These are phyloP conservation scores for Phaffia australis DNA, from an alignment of 768 basidiomycete species.

Conservation along the genomic window DNA sequence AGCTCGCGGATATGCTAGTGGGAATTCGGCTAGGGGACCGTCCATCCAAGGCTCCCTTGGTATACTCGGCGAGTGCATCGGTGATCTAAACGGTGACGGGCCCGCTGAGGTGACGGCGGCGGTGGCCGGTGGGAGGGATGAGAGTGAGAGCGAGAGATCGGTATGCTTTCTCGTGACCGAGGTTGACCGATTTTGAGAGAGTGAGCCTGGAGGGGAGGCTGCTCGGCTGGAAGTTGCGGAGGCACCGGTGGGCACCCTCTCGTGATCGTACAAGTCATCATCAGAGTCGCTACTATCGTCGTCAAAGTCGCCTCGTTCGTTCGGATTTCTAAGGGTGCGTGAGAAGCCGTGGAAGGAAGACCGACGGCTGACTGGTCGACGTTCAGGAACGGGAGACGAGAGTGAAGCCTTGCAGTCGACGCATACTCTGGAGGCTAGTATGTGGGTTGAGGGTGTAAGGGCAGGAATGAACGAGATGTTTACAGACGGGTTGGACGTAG, in stretches of 20 bases:
- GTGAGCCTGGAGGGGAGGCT: neutral
- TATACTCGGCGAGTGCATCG: slow-evolving; percentile 13
- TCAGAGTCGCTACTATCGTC: neutral
- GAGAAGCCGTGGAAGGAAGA: neutral
- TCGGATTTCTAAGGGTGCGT: neutral
- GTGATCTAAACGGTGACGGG: slow-evolving; percentile 9
- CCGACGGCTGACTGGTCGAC: neutral
- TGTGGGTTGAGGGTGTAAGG: neutral
- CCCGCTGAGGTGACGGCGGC: neutral
- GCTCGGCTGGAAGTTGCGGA: neutral
- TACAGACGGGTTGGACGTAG: neutral
- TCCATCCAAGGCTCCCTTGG: slow-evolving; percentile 26
- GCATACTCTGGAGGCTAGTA: slow-evolving; percentile 1
- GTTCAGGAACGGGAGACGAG: neutral
- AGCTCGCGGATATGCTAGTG: slow-evolving; percentile 18
- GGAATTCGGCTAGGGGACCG: slow-evolving; percentile 24
- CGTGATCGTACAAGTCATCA: neutral
- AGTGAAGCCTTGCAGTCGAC: slow-evolving; percentile 7
- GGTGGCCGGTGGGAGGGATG: slow-evolving; percentile 1
- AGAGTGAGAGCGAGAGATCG: slow-evolving; percentile 6
- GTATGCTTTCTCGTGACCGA: slow-evolving; percentile 1
- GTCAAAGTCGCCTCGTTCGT: neutral
- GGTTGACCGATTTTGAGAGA: neutral
- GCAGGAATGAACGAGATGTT: neutral
- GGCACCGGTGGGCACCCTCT: neutral